phyloP scores from a whole-genome alignment of 2,329 filamentous ascomycete species.

The Triangularia setosa region DNA sequence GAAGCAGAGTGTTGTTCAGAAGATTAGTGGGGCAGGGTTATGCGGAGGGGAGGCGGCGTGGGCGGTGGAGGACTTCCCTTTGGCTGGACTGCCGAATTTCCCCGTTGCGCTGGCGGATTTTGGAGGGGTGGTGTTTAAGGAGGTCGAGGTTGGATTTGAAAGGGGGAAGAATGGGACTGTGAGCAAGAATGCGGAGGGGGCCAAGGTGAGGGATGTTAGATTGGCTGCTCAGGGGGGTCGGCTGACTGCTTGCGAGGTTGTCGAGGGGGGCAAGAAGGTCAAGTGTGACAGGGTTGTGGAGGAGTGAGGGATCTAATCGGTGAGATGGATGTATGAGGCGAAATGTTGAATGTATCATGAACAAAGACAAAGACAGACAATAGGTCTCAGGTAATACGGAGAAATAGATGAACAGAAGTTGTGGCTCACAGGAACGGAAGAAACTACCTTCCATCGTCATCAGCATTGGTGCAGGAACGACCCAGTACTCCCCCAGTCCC shows the following conservation, averaged over 20 bases:
- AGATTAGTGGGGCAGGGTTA: background rate
- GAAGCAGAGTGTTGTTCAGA: background rate
- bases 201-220: constrained; percentile 16
- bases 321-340: background rate
- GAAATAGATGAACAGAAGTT: no score
- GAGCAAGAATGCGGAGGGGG: constrained; percentile 9
- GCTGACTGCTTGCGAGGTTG: constrained; percentile 21
- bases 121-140: constrained; percentile 16
- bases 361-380: background rate
- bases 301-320: background rate
- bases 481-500: no score
- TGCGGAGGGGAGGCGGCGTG: constrained; percentile 19
- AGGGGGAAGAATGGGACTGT: background rate
- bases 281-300: constrained; percentile 18
- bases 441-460: no score
- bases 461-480: no score
- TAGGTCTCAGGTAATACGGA: no score
- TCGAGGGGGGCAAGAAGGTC: constrained; percentile 7
- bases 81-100: constrained; percentile 14
- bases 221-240: constrained; percentile 21
- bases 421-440: no score
- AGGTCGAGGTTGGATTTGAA: constrained; percentile 6
- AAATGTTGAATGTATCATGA: background rate
- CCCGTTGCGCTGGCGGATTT: constrained; percentile 23
- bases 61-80: constrained; percentile 23